Conservation (phyloP, 148 eudicot species). For the Rheum nobile region DNA sequence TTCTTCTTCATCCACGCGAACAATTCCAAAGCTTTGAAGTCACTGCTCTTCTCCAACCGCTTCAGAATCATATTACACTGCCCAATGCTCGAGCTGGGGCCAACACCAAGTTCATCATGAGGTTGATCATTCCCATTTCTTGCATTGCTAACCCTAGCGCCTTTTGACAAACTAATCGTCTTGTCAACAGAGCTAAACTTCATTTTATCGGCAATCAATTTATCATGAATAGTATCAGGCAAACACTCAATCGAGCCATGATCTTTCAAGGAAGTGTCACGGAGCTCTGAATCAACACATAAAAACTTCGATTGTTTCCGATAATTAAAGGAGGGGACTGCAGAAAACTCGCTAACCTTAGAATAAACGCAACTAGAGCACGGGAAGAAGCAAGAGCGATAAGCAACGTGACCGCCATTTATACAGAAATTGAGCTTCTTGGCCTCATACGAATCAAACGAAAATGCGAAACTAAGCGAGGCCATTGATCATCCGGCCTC, state of each 20-base stretch:
- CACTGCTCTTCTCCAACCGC: conserved; percentile 42
- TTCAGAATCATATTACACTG: conserved; percentile 50
- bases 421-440: conserved; percentile 25
- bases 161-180: background rate
- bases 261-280: background rate
- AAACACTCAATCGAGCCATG: background rate
- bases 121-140: conserved; percentile 10
- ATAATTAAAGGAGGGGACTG: background rate
- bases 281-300: background rate
- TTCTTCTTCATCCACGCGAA: conserved; percentile 72
- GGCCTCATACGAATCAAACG: conserved; percentile 27
- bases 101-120: conserved; percentile 13
- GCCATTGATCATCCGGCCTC: conserved; percentile 23
- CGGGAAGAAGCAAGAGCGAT: conserved; percentile 21
- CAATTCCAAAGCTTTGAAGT: conserved; percentile 40
- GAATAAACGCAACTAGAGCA: conserved; percentile 5
- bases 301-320: background rate
- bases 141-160: conserved; percentile 2
- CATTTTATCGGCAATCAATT: background rate
- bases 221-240: background rate
- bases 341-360: background rate
- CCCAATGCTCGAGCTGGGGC: conserved; percentile 28
- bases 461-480: conserved; percentile 25
- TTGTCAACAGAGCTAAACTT: background rate
- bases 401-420: conserved; percentile 13